Conservation (phyloP, 1,139 yeast species). For the Yamadazyma epiphylla region DNA sequence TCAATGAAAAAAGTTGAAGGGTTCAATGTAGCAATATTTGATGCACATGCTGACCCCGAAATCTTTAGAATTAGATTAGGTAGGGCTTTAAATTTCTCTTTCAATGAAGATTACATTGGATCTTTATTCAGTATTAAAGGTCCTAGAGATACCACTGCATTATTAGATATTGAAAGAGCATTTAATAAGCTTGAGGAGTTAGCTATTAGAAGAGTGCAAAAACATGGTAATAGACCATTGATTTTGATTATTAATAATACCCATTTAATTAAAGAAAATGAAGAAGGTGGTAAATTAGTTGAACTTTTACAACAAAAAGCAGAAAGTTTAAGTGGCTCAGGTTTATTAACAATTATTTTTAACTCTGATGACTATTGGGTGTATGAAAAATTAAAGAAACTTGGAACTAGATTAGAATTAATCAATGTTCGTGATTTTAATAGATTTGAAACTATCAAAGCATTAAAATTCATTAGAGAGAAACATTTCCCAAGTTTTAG, state of each 20-base stretch:
- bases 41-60: slow-evolving; percentile 87
- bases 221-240: slow-evolving; percentile 47
- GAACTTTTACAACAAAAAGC: slow-evolving; percentile 83
- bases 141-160: slow-evolving; percentile 81
- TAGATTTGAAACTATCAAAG: slow-evolving; percentile 52
- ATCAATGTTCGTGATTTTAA: slow-evolving; percentile 67
- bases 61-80: slow-evolving; percentile 76
- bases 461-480: slow-evolving; percentile 52
- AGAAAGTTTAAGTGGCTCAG: slow-evolving; percentile 71
- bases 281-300: slow-evolving; percentile 65
- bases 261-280: slow-evolving; percentile 71
- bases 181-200: slow-evolving; percentile 72
- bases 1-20: slow-evolving; percentile 67
- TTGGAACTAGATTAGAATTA: slow-evolving; percentile 74
- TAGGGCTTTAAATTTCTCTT: slow-evolving; percentile 68
- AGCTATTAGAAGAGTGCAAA: slow-evolving; percentile 49
- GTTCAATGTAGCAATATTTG: slow-evolving; percentile 64
- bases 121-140: slow-evolving; percentile 79
- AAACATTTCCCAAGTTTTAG: slow-evolving; percentile 32
- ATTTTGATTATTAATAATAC: slow-evolving; percentile 70
- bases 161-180: slow-evolving; percentile 79
- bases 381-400: slow-evolving; percentile 67
- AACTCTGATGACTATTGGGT: slow-evolving; percentile 88
- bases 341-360: slow-evolving; percentile 71
- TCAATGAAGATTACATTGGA: slow-evolving; percentile 79